Percentiles rank a stretch among this genome's conserved stretches.
phyloP scores from a whole-genome alignment of 306 rosid genomes.

The Carpinus fangiana region DNA sequence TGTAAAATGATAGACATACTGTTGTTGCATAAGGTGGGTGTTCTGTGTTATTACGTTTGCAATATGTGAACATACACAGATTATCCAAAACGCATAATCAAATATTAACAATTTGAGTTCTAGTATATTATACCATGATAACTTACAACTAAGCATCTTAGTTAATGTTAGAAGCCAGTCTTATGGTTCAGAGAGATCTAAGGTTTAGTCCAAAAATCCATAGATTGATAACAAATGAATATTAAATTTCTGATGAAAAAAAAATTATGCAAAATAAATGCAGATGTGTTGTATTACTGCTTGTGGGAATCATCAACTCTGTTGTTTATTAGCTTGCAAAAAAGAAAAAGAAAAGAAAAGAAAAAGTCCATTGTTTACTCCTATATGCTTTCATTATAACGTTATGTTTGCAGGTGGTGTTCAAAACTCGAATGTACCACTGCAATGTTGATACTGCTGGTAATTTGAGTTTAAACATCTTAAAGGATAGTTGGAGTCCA shows the following conservation, averaged over 20 bases:
- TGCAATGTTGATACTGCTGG: constrained; percentile 77
- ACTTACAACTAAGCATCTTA: neutral
- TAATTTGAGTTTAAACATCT: constrained; percentile 58
- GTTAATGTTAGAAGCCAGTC: neutral
- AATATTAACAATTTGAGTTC: neutral
- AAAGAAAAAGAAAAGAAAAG: neutral
- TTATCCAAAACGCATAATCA: neutral
- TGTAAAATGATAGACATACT: neutral
- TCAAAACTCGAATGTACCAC: constrained; percentile 88
- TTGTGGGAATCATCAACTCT: neutral
- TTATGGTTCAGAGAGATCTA: neutral
- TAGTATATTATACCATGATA: neutral
- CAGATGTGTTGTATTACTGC: neutral
- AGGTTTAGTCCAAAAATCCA: neutral
- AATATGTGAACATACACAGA: neutral
- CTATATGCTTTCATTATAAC: constrained; percentile 14
- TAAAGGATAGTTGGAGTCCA: constrained; percentile 95
- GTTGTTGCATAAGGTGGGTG: neutral
- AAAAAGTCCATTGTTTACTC: neutral
- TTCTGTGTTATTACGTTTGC: neutral
- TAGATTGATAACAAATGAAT: neutral
- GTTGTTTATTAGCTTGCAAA: neutral
- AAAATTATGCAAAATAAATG: neutral
- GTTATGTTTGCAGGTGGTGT: constrained; percentile 60
- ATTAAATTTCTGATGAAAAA: neutral